These are phyloP conservation scores for Arthrobotrys pseudoclavata DNA, from an alignment of 2,329 filamentous ascomycete species.

Conservation along the genomic window DNA sequence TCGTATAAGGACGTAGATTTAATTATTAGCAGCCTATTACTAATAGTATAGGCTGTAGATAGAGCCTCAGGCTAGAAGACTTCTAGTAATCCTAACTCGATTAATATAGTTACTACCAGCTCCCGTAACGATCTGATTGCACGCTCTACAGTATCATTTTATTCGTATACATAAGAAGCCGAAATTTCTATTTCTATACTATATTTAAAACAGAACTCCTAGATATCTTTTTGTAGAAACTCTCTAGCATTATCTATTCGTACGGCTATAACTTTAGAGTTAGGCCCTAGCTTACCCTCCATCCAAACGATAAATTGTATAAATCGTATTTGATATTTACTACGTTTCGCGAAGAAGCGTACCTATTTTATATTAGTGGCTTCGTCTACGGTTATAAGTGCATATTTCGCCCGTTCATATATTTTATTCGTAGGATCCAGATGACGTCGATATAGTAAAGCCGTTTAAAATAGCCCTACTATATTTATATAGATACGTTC, in stretches of 20 bases:
- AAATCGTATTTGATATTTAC: too few species aligned
- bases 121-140: neutral
- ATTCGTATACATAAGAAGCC: neutral
- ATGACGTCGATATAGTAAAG: neutral
- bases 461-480: neutral
- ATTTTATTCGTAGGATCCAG: neutral
- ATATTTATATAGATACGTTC: constrained; percentile 9
- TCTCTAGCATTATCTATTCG: too few species aligned
- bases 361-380: constrained; percentile 1
- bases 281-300: neutral
- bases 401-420: constrained; percentile 6
- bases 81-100: neutral
- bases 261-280: neutral
- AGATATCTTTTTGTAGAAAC: too few species aligned
- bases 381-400: neutral
- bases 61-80: neutral
- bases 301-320: neutral
- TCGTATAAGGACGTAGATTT: neutral
- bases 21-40: neutral
- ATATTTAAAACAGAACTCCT: too few species aligned
- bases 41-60: neutral
- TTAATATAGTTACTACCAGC: neutral
- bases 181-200: too few species aligned
- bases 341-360: neutral
- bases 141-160: neutral